Evolutionary conservation across 768 basidiomycete species (phyloP), one percentile per base, ranked within the genome.

Genomic region (Psilocybe cubensis): DNA sequence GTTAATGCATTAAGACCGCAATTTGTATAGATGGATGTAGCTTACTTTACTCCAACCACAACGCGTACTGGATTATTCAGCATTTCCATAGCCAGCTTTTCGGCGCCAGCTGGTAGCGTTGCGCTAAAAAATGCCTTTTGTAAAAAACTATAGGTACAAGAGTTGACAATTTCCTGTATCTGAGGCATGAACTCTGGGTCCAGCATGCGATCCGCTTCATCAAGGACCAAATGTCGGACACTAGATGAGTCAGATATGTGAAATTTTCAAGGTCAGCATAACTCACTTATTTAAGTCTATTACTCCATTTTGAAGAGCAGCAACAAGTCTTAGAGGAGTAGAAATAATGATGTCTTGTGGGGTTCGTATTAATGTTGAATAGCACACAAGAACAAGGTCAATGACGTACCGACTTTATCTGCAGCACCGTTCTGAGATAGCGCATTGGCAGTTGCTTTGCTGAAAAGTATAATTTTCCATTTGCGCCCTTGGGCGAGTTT

Each of bases 1-100:
- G 57, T 14, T 53, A 42, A 45, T 23, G 31, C n/a, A n/a, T 53
- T 18, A 29, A 38, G 21, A 46, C 10, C 57, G 42, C 24, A 25
- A 40, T 29, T 11, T 40, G 25, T 10, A 18, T 45, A 33, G 27
- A 44, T 35, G 9, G 7, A 52, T 18, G 23, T 14, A 29, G 78
- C 92, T 63, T 59, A 96, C 96, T 98, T 99, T 46, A 96, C 77
- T 31, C 97, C 97, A 25, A 98, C 95, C n/a, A 98, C 93, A 10
- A 98, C 85, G 9, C 97, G 86, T 50, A 98, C 87, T 3, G 94
- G 93, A 66, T 96, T 85, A 4, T 79, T 80, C 28, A 98, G 79
- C 81, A 96, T 91, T 21, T 80, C 81, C 84, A 94, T 87, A 0
- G 94, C 94, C 24, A 94, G 75, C 66, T 89, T 91, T 71, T 99